Conservation (phyloP, 2,329 filamentous ascomycete genomes). For the Lecanicillium sp. region DNA sequence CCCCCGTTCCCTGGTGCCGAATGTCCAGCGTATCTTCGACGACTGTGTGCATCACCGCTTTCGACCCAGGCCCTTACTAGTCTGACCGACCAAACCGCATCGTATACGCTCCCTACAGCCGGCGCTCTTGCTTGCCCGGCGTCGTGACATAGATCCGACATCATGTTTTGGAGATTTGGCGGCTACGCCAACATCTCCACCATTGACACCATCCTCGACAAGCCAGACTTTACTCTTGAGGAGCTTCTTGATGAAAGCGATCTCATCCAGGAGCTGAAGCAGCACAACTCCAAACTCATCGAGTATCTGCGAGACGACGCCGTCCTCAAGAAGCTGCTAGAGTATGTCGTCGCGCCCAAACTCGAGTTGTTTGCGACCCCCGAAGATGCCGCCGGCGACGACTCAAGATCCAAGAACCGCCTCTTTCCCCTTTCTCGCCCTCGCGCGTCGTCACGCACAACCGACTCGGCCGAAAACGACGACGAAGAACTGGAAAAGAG, state of each 20-base stretch:
- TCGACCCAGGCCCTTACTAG: not conserved
- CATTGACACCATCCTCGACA: conserved; percentile 94
- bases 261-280: conserved; percentile 93
- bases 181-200: conserved; percentile 96
- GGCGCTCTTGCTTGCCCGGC: not conserved
- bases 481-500: conserved; percentile 80
- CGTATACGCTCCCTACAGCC: not conserved
- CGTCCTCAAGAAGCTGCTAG: conserved; percentile 74
- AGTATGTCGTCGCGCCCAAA: conserved; percentile 82
- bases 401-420: conserved; percentile 37
- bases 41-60: conserved; percentile 2
- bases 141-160: conserved; percentile 31
- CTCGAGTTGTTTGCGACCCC: conserved; percentile 47
- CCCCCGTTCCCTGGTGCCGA: not conserved
- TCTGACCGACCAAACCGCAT: not conserved
- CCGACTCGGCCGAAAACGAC: conserved; percentile 37
- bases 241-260: conserved; percentile 94
- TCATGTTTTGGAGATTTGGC: conserved; percentile 99
- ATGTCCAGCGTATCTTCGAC: not conserved
- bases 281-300: conserved; percentile 95
- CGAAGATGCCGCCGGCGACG: conserved; percentile 40
- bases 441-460: conserved; percentile 43
- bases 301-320: conserved; percentile 87
- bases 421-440: conserved; percentile 40
- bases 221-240: conserved; percentile 90